Evolutionary conservation across 176 grass and related monocot genomes (phyloP).

Genomic region (Avena atlantica): DNA sequence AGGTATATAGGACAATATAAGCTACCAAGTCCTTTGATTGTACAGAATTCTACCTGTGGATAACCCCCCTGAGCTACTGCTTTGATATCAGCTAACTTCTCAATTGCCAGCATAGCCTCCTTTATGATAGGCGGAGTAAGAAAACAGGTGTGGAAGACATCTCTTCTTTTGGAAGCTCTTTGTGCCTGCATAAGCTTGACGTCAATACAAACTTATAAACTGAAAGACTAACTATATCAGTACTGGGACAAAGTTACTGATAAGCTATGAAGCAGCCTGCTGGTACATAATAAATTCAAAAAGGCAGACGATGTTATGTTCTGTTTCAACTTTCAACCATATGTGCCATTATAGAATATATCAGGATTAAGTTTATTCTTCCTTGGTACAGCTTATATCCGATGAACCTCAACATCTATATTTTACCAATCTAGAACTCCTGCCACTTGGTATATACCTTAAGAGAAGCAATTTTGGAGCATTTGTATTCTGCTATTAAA

Average conservation of each 20-base stretch:
- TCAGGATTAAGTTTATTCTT: not conserved
- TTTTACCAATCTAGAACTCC: constrained; percentile 25
- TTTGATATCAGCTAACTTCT: constrained; percentile 80
- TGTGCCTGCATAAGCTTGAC: constrained; percentile 54
- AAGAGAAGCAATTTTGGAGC: not conserved
- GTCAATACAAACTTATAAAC: constrained; percentile 6
- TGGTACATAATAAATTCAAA: constrained; percentile 17
- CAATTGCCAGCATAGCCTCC: constrained; percentile 67
- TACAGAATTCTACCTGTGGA: constrained; percentile 65
- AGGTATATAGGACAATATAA: constrained; percentile 22
- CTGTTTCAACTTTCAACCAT: not conserved
- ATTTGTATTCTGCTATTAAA: constrained; percentile 1
- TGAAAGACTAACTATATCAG: constrained; percentile 6
- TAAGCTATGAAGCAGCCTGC: not conserved
- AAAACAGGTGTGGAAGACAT: constrained; percentile 79
- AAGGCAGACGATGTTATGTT: not conserved
- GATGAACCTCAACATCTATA: not conserved
- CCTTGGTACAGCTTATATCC: not conserved
- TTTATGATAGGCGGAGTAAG: constrained; percentile 77
- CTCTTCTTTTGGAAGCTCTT: constrained; percentile 70
- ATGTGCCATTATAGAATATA: not conserved
- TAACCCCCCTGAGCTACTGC: constrained; percentile 91
- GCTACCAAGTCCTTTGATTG: constrained; percentile 1
- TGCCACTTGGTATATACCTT: constrained; percentile 4
- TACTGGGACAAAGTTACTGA: constrained; percentile 13